Evolutionary conservation across 2,329 filamentous ascomycete genomes (phyloP), one percentile per base, ranked within the genome.

Genomic region (Exophiala calicioides): DNA sequence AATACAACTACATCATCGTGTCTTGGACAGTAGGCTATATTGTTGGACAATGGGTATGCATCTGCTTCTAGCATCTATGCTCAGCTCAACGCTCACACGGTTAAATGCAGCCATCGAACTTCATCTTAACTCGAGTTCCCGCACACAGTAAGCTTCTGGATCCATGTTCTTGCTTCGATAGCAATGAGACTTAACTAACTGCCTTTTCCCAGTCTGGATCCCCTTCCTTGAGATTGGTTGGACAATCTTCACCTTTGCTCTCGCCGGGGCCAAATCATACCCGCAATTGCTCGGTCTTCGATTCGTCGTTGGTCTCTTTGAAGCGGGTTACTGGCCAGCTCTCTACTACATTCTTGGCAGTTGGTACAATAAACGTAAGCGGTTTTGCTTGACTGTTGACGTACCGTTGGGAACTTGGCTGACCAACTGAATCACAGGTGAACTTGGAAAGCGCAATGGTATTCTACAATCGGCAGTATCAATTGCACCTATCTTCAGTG

Each of bases 11-110:
- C 35, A 52, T 52, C 29, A 26, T 52, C 13, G 44, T 52, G n/a
- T 38, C 49, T 26, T 52, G 49, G 49, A 52, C 49, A 12, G 34
- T 52, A 1, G 49, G 49, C 12, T 52, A 52, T 19, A 47, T 52
- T 27, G 40, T 62, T 79, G 0, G 76, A 78, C 53, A 79, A 74
- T 0, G 71, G 79, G 54, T 80, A 75, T 55, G 69, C 65, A 5
- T 33, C 13, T 47, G 20, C 21, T 24, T 7, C 21, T n/a, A 12
- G 19, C 18, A n/a, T 20, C 78, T 5, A 9, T 15, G 10, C 6
- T 27, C 6, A 5, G 10, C 5, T 12, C 39, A 12, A 39, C 29
- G 30, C 36, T 41, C 15, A 33, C 42, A 29, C 3, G n/a, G 20
- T 35, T 29, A n/a, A 39, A 32, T 30, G 24, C 24, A 52, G 49